These are phyloP conservation scores for Plantago lanceolata DNA, from an alignment of 305 asterid genomes.

Conservation along the genomic window DNA sequence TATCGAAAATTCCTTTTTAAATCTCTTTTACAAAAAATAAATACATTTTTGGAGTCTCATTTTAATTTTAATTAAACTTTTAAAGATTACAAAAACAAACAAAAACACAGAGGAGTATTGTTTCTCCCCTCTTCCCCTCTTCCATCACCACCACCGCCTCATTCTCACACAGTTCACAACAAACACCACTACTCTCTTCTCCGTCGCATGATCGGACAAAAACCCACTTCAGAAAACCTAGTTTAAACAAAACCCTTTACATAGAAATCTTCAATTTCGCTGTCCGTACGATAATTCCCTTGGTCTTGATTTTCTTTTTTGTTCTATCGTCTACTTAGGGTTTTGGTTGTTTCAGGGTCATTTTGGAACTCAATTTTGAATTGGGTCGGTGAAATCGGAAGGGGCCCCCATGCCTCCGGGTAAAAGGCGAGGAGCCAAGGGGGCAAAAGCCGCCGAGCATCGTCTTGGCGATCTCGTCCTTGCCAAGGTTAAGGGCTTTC, in stretches of 20 bases:
- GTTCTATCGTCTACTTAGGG: not conserved
- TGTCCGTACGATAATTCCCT: not conserved
- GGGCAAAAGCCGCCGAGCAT: constrained; percentile 50
- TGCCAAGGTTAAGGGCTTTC: constrained; percentile 73
- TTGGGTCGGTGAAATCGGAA: not conserved
- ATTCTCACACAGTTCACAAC: not conserved
- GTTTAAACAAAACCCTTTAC: not conserved
- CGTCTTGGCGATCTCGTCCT: constrained; percentile 88
- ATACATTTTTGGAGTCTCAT: too few relatives aligned
- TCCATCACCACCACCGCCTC: not conserved
- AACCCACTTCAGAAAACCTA: not conserved
- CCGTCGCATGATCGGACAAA: not conserved
- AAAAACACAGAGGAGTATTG: not conserved
- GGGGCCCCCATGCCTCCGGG: constrained; percentile 60
- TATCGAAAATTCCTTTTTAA: not conserved
- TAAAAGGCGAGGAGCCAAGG: constrained; percentile 70
- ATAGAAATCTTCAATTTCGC: not conserved
- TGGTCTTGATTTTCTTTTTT: not conserved
- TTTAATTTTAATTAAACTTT: too few relatives aligned
- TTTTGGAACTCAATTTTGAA: not conserved
- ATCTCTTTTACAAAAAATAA: too few relatives aligned
- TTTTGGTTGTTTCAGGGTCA: not conserved
- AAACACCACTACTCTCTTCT: too few relatives aligned
- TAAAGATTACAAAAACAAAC: not conserved
- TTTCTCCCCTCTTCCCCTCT: not conserved